A percentile compares a stretch with the other conserved stretches of the same genome.
phyloP scores from a whole-genome alignment of 2,329 filamentous ascomycete species.

The Colletotrichum magnum region DNA sequence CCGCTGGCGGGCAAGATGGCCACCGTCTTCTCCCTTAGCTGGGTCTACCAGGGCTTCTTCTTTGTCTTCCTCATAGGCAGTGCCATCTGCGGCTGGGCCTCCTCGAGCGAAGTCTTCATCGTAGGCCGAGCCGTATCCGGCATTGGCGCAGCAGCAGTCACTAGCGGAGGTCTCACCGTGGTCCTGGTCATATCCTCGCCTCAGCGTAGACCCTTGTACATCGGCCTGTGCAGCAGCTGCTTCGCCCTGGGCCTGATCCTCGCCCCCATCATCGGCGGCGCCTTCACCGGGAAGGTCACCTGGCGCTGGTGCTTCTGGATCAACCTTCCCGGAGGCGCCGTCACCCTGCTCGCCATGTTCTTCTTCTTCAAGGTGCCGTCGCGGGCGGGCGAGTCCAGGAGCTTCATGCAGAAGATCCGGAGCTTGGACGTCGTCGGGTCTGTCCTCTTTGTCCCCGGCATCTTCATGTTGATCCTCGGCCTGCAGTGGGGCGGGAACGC shows the following conservation, averaged over 20 bases:
- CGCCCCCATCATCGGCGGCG: conserved; percentile 51
- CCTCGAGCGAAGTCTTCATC: conserved; percentile 62
- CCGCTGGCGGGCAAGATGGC: conserved; percentile 57
- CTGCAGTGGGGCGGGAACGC: conserved; percentile 57
- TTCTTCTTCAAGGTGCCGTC: conserved; percentile 55
- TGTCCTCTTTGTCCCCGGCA: conserved; percentile 46
- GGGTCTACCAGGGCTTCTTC: conserved; percentile 58
- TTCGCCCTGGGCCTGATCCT: conserved; percentile 59
- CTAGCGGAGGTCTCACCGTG: conserved; percentile 64
- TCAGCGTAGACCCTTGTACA: conserved; percentile 49
- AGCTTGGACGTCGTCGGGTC: conserved; percentile 48
- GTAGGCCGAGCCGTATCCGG: conserved; percentile 67
- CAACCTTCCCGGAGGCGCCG: conserved; percentile 60
- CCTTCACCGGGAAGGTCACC: conserved; percentile 50
- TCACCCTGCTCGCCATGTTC: conserved; percentile 51
- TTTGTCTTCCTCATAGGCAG: conserved; percentile 60
- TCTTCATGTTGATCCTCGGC: conserved; percentile 61
- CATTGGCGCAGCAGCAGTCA: conserved; percentile 64
- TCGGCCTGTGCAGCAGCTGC: conserved; percentile 56
- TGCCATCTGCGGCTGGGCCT: conserved; percentile 59
- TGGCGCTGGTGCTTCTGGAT: conserved; percentile 61
- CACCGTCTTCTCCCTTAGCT: conserved; percentile 60
- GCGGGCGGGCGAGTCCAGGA: conserved; percentile 45
- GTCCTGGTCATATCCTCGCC: conserved; percentile 60
- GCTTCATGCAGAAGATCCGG: conserved; percentile 21